These are phyloP conservation scores for Leucocoprinus leucothites DNA, from an alignment of 768 basidiomycete genomes.

Conservation along the genomic window DNA sequence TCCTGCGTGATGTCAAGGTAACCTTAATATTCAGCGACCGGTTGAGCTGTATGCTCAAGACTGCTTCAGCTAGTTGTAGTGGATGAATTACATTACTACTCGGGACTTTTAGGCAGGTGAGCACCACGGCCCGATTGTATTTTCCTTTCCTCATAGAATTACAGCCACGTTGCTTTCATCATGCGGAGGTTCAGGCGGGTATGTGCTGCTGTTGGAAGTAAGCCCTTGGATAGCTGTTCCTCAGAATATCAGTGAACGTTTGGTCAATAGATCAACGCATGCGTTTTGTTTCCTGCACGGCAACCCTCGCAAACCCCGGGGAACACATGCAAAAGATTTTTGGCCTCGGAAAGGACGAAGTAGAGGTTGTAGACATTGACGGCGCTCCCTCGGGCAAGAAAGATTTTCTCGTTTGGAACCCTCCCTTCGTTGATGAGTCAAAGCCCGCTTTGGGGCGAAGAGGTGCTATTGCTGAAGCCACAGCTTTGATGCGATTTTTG, in stretches of 20 bases:
- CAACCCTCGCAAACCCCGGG: slow-evolving; percentile 76
- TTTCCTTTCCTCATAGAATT: slow-evolving; percentile 3
- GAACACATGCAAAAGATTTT: slow-evolving; percentile 78
- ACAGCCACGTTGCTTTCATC: slow-evolving; percentile 78
- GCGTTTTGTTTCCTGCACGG: slow-evolving; percentile 82
- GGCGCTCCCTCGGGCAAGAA: slow-evolving; percentile 81
- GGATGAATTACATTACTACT: slow-evolving; percentile 88
- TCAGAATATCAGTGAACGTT: neutral
- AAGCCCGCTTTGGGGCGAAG: slow-evolving; percentile 52
- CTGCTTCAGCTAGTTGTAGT: slow-evolving; percentile 61
- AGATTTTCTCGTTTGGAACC: slow-evolving; percentile 79
- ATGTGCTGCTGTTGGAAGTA: slow-evolving; percentile 76
- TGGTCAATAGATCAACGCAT: slow-evolving; percentile 43
- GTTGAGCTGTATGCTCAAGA: no score
- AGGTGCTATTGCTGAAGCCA: slow-evolving; percentile 67
- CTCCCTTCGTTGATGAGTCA: slow-evolving; percentile 52
- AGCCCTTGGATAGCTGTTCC: slow-evolving; percentile 19
- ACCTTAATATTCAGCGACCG: neutral
- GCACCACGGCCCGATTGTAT: neutral
- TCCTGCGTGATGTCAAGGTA: slow-evolving; percentile 69
- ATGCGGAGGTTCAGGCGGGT: slow-evolving; percentile 74
- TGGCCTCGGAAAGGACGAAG: slow-evolving; percentile 56
- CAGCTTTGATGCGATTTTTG: slow-evolving; percentile 68
- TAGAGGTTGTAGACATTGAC: slow-evolving; percentile 72
- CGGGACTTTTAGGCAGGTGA: slow-evolving; percentile 76